These are phyloP conservation scores for Aspergillus awamori DNA, from an alignment of 2,329 filamentous ascomycete species.

Conservation along the genomic window DNA sequence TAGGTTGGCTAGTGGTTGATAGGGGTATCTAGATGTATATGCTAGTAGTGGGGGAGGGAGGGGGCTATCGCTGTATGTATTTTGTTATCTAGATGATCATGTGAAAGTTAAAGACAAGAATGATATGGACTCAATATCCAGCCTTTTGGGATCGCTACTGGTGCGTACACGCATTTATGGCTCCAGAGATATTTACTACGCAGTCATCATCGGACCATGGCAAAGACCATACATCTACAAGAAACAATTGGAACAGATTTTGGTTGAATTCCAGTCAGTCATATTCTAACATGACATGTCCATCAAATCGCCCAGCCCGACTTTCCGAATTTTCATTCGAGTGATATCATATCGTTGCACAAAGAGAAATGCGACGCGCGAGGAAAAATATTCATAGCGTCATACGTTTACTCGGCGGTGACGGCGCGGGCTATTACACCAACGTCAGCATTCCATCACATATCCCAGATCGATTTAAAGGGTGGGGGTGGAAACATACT, in stretches of 20 bases:
- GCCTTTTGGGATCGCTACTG: no score
- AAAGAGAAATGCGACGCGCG: slow-evolving; percentile 40
- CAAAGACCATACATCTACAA: not conserved
- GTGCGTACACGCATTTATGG: no score
- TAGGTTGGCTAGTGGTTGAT: no score
- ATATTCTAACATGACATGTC: slow-evolving; percentile 37
- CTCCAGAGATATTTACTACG: no score
- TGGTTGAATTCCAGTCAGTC: slow-evolving; percentile 29
- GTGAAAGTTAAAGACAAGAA: no score
- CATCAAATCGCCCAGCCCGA: slow-evolving; percentile 42
- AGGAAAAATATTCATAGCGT: slow-evolving; percentile 36
- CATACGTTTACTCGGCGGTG: slow-evolving; percentile 48
- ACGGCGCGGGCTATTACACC: slow-evolving; percentile 44
- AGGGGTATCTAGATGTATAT: no score
- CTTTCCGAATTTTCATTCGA: slow-evolving; percentile 33
- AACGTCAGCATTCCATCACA: slow-evolving; percentile 13
- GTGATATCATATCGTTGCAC: slow-evolving; percentile 44
- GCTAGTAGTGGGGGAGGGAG: not conserved
- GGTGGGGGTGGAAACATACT: slow-evolving; percentile 58
- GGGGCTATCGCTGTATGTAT: not conserved
- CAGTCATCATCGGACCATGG: no score
- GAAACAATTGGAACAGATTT: slow-evolving; percentile 30
- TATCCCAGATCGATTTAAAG: no score
- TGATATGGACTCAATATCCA: no score
- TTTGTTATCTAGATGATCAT: no score